Conservation (phyloP, 2,329 filamentous ascomycete species). For the Diplocarpon rosae region DNA sequence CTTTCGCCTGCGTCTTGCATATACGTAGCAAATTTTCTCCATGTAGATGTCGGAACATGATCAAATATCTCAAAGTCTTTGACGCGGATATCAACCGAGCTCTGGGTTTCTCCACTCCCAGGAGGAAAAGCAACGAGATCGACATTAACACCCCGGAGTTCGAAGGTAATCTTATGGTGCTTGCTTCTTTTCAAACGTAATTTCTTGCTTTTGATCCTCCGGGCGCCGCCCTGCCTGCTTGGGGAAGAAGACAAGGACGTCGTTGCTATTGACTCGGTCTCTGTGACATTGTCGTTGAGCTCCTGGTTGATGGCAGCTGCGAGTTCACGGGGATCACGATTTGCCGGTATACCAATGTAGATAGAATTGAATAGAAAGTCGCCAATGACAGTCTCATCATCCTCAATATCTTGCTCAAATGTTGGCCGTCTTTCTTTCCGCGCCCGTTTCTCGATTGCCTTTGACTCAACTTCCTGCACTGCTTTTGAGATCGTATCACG, state of each 20-base stretch:
- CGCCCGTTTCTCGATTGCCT: conserved; percentile 63
- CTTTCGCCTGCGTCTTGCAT: conserved; percentile 78
- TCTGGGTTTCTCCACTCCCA: conserved; percentile 69
- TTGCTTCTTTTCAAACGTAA: conserved; percentile 75
- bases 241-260: conserved; percentile 55
- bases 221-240: conserved; percentile 34
- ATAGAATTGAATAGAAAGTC: conserved; percentile 98
- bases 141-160: conserved; percentile 71
- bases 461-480: conserved; percentile 76
- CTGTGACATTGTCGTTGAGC: conserved; percentile 74
- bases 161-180: conserved; percentile 90
- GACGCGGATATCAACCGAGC: conserved; percentile 74
- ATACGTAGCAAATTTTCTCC: conserved; percentile 96
- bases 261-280: conserved; percentile 81
- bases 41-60: conserved; percentile 87
- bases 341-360: conserved; percentile 85
- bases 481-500: conserved; percentile 78
- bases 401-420: conserved; percentile 56
- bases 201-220: conserved; percentile 37
- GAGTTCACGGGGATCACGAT: conserved; percentile 73
- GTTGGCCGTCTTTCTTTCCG: conserved; percentile 43
- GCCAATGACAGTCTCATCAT: conserved; percentile 78
- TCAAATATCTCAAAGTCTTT: conserved; percentile 84
- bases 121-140: conserved; percentile 76
- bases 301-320: conserved; percentile 77